Percentiles rank a stretch among this genome's conserved stretches.
Conservation (phyloP, 2,329 filamentous ascomycete species). For the Furcasterigmium furcatum region DNA sequence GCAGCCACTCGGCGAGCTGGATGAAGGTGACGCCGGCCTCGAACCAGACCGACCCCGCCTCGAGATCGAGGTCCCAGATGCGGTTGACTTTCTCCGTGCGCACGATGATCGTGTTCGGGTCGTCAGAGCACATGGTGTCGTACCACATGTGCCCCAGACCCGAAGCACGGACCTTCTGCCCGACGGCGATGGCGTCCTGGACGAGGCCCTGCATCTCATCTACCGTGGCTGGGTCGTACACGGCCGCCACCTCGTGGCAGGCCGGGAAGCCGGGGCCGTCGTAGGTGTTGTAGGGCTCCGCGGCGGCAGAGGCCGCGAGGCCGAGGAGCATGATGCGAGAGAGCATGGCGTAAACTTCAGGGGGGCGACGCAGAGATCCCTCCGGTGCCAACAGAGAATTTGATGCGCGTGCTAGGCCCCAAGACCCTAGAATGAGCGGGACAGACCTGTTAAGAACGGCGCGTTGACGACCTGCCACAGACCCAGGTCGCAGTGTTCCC, state of each 20-base stretch:
- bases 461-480: no score
- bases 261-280: conserved; percentile 45
- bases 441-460: no score
- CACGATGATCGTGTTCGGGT: conserved; percentile 41
- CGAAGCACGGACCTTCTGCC: conserved; percentile 39
- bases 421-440: no score
- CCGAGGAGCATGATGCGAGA: conserved; percentile 13
- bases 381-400: no score
- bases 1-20: conserved; percentile 46
- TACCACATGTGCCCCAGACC: conserved; percentile 52
- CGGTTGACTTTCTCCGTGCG: conserved; percentile 39
- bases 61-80: conserved; percentile 41
- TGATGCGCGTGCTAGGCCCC: background rate
- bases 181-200: conserved; percentile 30
- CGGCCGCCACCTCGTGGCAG: conserved; percentile 40
- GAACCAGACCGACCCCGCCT: conserved; percentile 40
- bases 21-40: conserved; percentile 50
- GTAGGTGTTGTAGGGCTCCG: conserved; percentile 43
- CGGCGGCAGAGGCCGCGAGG: conserved; percentile 10
- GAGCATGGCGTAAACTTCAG: conserved; percentile 3
- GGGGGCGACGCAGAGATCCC: no score
- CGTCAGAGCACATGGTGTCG: conserved; percentile 49
- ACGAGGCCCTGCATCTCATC: conserved; percentile 39
- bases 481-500: no score
- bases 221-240: conserved; percentile 41